Conservation (phyloP, 352 stramenopile genomes). For the Phytophthora constricta region DNA sequence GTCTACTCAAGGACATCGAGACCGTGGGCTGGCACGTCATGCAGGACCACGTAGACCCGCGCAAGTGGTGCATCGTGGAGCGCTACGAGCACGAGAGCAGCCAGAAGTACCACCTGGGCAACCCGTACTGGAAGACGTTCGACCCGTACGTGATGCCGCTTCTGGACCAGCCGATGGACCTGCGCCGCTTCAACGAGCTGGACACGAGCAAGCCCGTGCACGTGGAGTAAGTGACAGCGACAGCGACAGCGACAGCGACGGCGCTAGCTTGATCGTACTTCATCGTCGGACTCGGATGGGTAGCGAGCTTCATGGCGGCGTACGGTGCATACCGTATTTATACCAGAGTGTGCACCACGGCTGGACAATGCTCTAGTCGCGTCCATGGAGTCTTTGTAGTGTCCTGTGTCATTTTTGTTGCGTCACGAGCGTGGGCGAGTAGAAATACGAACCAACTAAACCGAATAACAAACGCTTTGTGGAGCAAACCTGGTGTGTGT, state of each 20-base stretch:
- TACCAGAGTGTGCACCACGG: background rate
- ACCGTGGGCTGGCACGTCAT: constrained; percentile 39
- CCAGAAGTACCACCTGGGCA: constrained; percentile 39
- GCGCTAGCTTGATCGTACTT: no score
- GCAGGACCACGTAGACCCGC: constrained; percentile 38
- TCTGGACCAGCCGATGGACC: constrained; percentile 36
- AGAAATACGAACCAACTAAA: background rate
- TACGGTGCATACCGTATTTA: background rate
- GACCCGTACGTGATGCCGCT: constrained; percentile 36
- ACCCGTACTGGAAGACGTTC: constrained; percentile 43
- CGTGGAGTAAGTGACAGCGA: constrained; percentile 20
- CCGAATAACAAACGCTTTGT: background rate
- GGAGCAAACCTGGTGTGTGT: background rate
- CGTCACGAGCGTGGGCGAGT: background rate
- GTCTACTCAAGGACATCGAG: constrained; percentile 44
- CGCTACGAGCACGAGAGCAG: constrained; percentile 42
- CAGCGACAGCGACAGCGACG: no score
- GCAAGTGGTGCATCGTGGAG: constrained; percentile 49
- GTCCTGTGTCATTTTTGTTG: background rate
- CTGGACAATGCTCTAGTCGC: background rate
- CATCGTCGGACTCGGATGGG: no score
- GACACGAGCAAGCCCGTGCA: constrained; percentile 37
- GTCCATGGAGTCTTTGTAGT: background rate
- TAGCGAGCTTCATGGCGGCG: background rate
- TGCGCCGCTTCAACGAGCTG: constrained; percentile 44